A percentile compares a stretch with the other conserved stretches of the same genome.
These are phyloP conservation scores for Boletus holoroseus DNA, from an alignment of 1,284 basidiomycete species.

Conservation along the genomic window DNA sequence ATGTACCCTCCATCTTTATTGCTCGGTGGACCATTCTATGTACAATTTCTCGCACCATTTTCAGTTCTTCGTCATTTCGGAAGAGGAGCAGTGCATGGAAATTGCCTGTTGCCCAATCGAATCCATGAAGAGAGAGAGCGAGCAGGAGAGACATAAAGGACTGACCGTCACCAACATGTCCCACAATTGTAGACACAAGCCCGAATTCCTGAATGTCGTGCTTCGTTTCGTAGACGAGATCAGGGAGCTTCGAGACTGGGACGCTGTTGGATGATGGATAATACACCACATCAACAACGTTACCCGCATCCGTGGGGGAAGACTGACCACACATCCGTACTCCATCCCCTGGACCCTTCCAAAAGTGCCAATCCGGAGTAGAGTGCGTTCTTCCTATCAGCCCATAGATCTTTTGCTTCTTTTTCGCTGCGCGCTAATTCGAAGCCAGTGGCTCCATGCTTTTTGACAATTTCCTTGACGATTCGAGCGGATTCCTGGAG, in stretches of 20 bases:
- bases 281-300: slow-evolving; percentile 1
- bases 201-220: slow-evolving; percentile 60
- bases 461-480: slow-evolving; percentile 52
- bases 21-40: slow-evolving; percentile 69
- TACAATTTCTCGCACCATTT: slow-evolving; percentile 47
- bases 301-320: neutral
- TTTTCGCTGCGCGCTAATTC: slow-evolving; percentile 60
- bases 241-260: slow-evolving; percentile 73
- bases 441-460: slow-evolving; percentile 67
- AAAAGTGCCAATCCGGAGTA: slow-evolving; percentile 65
- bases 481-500: slow-evolving; percentile 61
- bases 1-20: slow-evolving; percentile 72
- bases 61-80: slow-evolving; percentile 54
- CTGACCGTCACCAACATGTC: slow-evolving; percentile 83
- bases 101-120: slow-evolving; percentile 38
- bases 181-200: slow-evolving; percentile 62
- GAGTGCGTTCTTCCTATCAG: slow-evolving; percentile 79
- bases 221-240: slow-evolving; percentile 72
- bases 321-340: slow-evolving; percentile 80
- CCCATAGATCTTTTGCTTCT: slow-evolving; percentile 78
- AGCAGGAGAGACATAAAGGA: slow-evolving; percentile 18
- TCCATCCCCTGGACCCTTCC: slow-evolving; percentile 65
- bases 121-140: neutral
- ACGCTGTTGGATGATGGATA: slow-evolving; percentile 44
- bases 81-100: slow-evolving; percentile 59